Conservation (phyloP, 139 green algal species). For the Axilococcus clingmanii region DNA sequence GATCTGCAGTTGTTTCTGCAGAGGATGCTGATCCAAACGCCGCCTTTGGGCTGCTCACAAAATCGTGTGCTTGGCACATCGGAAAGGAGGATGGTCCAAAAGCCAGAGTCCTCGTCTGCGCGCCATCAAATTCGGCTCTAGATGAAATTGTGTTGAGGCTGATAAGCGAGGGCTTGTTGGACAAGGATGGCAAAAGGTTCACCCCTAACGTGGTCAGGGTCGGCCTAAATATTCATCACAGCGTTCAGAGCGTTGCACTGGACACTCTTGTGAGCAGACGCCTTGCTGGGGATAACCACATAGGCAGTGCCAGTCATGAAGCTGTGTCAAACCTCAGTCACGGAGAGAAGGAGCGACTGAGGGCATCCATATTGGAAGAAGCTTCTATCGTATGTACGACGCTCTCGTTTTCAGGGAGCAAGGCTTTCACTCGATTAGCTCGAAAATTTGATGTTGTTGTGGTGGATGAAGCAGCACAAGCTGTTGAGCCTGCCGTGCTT, state of each 20-base stretch:
- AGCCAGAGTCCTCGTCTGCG: conserved; percentile 77
- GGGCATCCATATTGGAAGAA: conserved; percentile 61
- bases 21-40: conserved; percentile 12
- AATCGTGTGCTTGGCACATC: conserved; percentile 14
- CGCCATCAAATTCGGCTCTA: conserved; percentile 85
- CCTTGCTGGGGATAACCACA: too few species aligned
- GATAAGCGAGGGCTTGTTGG: too few species aligned
- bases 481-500: conserved; percentile 74
- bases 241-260: too few species aligned
- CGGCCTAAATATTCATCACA: too few species aligned
- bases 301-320: too few species aligned
- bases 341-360: conserved; percentile 38
- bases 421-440: conserved; percentile 26
- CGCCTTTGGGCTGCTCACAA: conserved; percentile 27
- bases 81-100: conserved; percentile 29
- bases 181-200: too few species aligned
- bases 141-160: too few species aligned
- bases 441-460: conserved; percentile 68
- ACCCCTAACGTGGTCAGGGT: too few species aligned
- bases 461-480: conserved; percentile 89
- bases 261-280: too few species aligned
- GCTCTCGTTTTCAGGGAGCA: conserved; percentile 58
- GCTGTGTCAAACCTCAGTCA: too few species aligned
- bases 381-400: conserved; percentile 72
- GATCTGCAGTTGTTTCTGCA: conserved; percentile 18